Evolutionary conservation across 495 filamentous ascomycete genomes (phyloP).

Genomic region (Astrocystis sublimbata): DNA sequence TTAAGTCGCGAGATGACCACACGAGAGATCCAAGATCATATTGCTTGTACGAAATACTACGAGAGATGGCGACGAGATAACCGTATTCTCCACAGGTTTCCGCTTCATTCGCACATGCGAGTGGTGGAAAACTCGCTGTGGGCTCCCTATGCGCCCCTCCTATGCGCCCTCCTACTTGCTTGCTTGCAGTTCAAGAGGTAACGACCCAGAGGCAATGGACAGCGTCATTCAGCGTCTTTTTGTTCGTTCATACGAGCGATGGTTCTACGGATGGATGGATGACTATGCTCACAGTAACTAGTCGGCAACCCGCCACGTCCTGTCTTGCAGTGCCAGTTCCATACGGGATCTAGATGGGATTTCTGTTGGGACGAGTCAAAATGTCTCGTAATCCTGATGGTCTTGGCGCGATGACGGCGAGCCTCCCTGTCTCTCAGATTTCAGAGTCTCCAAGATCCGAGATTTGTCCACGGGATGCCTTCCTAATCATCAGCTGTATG

Average conservation of each 20-base stretch:
- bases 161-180: conserved; percentile 4
- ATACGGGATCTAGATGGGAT: conserved; percentile 2
- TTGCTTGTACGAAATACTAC: neutral
- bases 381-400: conserved; percentile 20
- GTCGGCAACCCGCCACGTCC: conserved; percentile 20
- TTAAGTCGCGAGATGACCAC: conserved; percentile 3
- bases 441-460: conserved; percentile 9
- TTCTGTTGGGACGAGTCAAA: conserved; percentile 14
- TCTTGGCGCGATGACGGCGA: conserved; percentile 10
- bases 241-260: neutral
- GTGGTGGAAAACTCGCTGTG: conserved; percentile 17
- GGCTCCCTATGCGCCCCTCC: conserved; percentile 14
- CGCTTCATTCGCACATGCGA: conserved; percentile 9
- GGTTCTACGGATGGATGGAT: conserved; percentile 2
- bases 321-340: conserved; percentile 14
- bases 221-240: neutral
- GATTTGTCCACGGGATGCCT: conserved; percentile 7
- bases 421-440: conserved; percentile 14
- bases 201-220: neutral
- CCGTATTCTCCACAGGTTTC: conserved; percentile 16
- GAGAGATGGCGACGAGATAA: neutral
- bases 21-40: conserved; percentile 2
- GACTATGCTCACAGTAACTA: neutral
- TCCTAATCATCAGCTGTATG: conserved; percentile 11
- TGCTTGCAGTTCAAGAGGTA: conserved; percentile 2